These are phyloP conservation scores for Pugionium dolabratum DNA, from an alignment of 345 rosid species.

Conservation along the genomic window DNA sequence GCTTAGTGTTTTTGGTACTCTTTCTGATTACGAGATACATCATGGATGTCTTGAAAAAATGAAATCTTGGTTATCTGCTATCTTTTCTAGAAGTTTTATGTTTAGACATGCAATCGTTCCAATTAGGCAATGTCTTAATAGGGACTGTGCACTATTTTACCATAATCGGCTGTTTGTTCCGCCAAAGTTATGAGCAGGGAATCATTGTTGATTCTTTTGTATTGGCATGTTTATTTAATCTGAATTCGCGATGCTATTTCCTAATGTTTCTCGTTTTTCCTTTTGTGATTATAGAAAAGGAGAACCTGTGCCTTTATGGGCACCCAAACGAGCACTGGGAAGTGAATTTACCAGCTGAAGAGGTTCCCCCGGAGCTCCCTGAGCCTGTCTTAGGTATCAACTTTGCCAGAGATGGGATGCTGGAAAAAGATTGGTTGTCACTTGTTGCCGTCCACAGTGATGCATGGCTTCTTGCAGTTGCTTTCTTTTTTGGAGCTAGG, in stretches of 20 bases:
- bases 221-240: neutral
- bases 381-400: constrained; percentile 96
- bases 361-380: constrained; percentile 94
- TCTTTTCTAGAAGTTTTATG: neutral
- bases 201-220: constrained; percentile 4
- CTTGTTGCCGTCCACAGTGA: constrained; percentile 59
- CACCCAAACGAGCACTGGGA: constrained; percentile 88
- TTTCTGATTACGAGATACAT: neutral
- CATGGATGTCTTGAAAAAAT: neutral
- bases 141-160: neutral
- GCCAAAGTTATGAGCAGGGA: neutral
- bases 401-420: constrained; percentile 96
- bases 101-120: neutral
- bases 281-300: constrained; percentile 61
- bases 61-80: constrained; percentile 4
- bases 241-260: neutral
- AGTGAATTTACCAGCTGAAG: constrained; percentile 90
- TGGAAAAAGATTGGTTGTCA: constrained; percentile 83
- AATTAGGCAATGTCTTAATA: neutral
- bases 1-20: constrained; percentile 23
- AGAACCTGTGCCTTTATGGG: constrained; percentile 83
- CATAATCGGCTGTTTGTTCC: constrained; percentile 17
- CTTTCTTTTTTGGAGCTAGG: constrained; percentile 90
- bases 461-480: constrained; percentile 85
- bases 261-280: neutral